Percentiles rank a stretch among this genome's conserved stretches.
Evolutionary conservation across 768 basidiomycete species (phyloP).

Genomic region (Serendipita vermifera): DNA sequence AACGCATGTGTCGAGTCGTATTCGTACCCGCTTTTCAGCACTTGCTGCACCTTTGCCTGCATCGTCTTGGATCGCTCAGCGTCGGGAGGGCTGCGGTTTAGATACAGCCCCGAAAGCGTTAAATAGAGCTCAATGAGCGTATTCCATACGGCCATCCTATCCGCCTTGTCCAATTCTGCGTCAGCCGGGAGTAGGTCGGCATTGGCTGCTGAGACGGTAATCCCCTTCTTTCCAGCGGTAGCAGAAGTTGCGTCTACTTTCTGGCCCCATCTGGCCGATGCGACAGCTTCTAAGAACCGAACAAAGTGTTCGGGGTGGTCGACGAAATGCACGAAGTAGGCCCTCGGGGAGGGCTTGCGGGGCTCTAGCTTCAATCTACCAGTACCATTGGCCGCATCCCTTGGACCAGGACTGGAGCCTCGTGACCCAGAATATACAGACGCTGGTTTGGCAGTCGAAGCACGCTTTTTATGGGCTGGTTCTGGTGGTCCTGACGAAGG

Average conservation of each 20-base stretch:
- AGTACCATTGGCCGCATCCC: conserved; percentile 13
- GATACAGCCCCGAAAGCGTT: conserved; percentile 36
- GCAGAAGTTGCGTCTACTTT: conserved; percentile 31
- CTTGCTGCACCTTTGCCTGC: conserved; percentile 54
- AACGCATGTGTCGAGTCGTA: conserved; percentile 87
- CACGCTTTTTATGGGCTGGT: conserved; percentile 16
- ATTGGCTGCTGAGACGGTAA: conserved; percentile 13
- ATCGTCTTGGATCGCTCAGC: conserved; percentile 20
- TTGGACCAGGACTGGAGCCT: conserved; percentile 15
- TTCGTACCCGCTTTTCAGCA: conserved; percentile 52
- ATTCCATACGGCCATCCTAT: conserved; percentile 87
- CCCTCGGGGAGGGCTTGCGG: conserved; percentile 61
- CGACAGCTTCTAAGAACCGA: conserved; percentile 79
- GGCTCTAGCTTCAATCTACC: conserved; percentile 21
- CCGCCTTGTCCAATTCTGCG: conserved; percentile 41
- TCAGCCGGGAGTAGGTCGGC: conserved; percentile 25
- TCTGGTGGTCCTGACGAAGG: conserved; percentile 22
- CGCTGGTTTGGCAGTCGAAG: conserved; percentile 20
- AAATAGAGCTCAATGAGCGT: conserved; percentile 90
- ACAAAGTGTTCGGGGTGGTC: conserved; percentile 77
- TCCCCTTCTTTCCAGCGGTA: conserved; percentile 11
- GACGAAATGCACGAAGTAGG: conserved; percentile 90
- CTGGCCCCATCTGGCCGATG: conserved; percentile 67
- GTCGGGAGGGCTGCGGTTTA: background rate
- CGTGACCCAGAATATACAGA: conserved; percentile 22